These are phyloP conservation scores for Ogataea saltuana DNA, from an alignment of 805 yeast genomes.

Conservation along the genomic window DNA sequence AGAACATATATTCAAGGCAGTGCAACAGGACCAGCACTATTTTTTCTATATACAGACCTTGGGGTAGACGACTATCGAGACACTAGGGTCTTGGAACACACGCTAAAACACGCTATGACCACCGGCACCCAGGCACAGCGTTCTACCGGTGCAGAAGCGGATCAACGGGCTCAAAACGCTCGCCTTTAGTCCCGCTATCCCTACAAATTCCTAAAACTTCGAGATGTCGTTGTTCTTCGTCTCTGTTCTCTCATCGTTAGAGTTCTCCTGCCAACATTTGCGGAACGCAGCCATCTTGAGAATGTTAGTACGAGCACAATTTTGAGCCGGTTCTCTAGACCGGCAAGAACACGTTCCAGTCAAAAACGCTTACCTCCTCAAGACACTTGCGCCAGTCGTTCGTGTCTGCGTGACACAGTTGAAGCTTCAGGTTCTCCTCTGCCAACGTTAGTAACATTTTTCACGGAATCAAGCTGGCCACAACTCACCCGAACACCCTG, in stretches of 20 bases:
- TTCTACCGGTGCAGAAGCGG: too few relatives aligned
- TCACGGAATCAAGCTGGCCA: neutral
- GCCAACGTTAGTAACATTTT: slow-evolving; percentile 9
- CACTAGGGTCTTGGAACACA: too few relatives aligned
- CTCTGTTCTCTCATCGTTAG: slow-evolving; percentile 41
- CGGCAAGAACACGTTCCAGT: neutral
- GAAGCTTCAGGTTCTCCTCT: slow-evolving; percentile 69
- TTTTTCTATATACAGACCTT: neutral
- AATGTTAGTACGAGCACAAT: slow-evolving; percentile 9
- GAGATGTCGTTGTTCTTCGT: slow-evolving; percentile 37
- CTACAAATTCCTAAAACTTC: slow-evolving; percentile 29
- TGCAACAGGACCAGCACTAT: neutral
- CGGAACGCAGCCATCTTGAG: slow-evolving; percentile 43
- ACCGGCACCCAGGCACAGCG: too few relatives aligned
- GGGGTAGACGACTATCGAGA: too few relatives aligned
- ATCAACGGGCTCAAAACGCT: too few relatives aligned
- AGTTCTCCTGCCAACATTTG: slow-evolving; percentile 43
- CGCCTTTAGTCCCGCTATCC: too few relatives aligned
- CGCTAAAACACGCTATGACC: too few relatives aligned
- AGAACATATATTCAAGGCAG: neutral
- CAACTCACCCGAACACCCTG: slow-evolving; percentile 66
- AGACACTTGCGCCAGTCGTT: slow-evolving; percentile 79
- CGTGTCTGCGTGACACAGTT: slow-evolving; percentile 77
- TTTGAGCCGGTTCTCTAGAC: neutral
- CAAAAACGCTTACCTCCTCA: slow-evolving; percentile 60